These are phyloP conservation scores for Phytophthora lateralis DNA, from an alignment of 352 stramenopile species.

Conservation along the genomic window DNA sequence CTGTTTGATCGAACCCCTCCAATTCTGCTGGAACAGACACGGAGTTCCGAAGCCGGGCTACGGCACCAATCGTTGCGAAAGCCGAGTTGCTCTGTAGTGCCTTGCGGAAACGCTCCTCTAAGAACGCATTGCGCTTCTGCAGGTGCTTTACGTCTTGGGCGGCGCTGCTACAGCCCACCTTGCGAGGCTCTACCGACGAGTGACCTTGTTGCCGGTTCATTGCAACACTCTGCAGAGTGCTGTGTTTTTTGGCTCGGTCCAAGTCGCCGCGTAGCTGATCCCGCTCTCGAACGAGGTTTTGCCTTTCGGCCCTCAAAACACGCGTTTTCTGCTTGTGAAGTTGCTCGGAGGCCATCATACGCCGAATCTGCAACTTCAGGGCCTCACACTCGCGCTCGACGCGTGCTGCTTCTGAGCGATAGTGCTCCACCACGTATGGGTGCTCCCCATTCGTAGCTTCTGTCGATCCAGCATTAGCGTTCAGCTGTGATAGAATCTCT, in stretches of 20 bases:
- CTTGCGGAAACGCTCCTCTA: constrained; percentile 66
- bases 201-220: constrained; percentile 20
- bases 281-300: constrained; percentile 51
- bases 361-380: constrained; percentile 73
- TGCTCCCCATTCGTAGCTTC: constrained; percentile 50
- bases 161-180: constrained; percentile 4
- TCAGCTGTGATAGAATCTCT: not conserved
- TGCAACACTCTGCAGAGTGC: constrained; percentile 25
- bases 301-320: constrained; percentile 49
- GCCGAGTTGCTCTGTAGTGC: constrained; percentile 25
- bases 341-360: constrained; percentile 83
- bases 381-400: constrained; percentile 63
- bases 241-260: constrained; percentile 39
- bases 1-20: not conserved
- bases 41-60: constrained; percentile 26
- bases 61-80: constrained; percentile 20
- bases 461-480: constrained; percentile 8
- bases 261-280: constrained; percentile 53
- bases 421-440: constrained; percentile 70
- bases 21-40: constrained; percentile 17
- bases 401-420: constrained; percentile 55
- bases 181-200: constrained; percentile 10
- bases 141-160: constrained; percentile 59
- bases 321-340: constrained; percentile 76
- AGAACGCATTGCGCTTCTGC: constrained; percentile 58